These are phyloP conservation scores for Stagonosporopsis vannaccii DNA, from an alignment of 2,329 filamentous ascomycete genomes.

Conservation along the genomic window DNA sequence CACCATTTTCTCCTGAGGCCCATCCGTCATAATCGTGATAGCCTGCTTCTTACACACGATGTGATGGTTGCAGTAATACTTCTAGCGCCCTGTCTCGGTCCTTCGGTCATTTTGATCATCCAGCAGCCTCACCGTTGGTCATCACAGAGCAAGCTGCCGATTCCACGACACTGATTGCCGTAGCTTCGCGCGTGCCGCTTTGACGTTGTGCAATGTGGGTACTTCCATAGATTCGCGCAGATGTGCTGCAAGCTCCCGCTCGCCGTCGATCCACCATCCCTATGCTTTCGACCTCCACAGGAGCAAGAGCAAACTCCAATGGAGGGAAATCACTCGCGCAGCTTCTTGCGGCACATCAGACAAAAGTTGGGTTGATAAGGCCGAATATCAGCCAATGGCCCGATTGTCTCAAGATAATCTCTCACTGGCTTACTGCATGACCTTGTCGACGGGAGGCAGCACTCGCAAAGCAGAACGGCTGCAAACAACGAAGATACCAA, in stretches of 20 bases:
- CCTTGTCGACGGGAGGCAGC: not conserved
- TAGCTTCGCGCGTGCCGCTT: not conserved
- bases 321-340: not conserved
- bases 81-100: not conserved
- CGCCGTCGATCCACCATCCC: slow-evolving; percentile 12
- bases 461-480: not conserved
- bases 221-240: slow-evolving; percentile 7
- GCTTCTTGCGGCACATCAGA: not conserved
- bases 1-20: not conserved
- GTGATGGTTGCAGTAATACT: not conserved
- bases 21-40: not conserved
- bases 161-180: slow-evolving; percentile 2
- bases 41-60: slow-evolving; percentile 7
- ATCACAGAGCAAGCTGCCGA: not conserved
- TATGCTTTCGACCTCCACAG: not conserved
- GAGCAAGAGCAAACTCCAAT: not conserved
- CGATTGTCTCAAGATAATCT: not conserved
- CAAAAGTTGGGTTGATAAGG: slow-evolving; percentile 1
- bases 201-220: slow-evolving; percentile 4
- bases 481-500: not conserved
- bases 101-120: slow-evolving; percentile 14
- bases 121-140: slow-evolving; percentile 6
- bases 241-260: slow-evolving; percentile 14
- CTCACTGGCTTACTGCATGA: not conserved
- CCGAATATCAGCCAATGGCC: slow-evolving; percentile 8